Base-by-base conservation (phyloP, 345 rosid genomes). In the Sonneratia alba region DNA sequence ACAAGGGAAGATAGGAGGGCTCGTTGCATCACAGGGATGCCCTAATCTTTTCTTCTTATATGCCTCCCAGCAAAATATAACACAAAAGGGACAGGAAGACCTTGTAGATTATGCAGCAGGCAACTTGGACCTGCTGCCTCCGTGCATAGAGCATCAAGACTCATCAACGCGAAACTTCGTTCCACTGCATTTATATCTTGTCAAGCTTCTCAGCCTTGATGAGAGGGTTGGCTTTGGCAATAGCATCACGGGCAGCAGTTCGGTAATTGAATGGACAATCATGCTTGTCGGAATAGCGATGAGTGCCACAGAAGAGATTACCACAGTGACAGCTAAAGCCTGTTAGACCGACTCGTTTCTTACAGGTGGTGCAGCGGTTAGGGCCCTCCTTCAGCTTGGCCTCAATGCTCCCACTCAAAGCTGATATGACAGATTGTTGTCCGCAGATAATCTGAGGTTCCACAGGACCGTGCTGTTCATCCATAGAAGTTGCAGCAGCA, bases 121-220 rank as follows among this genome's bases (percentile, higher is more conserved):
- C 78, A 70, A 71, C 53, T 80, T 51, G 81, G 34, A 75, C 59
- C 71, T 68, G 73, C 66, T 72, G 48, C 77, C 53, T 66, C 42
- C 73, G 15, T 53, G 73, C 74, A 70, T 63, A 71, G 73, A 71
- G 77, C 79, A 74, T 71, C 78, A 48, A 34, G 66, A 70, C 83
- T 80, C 70, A 70, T n/a, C 36, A 73, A 12, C 18, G 27, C 36
- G 67, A 36, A 70, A 70, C 48, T 64, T 72, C 76, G 42, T 13
- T 51, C 48, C 66, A 12, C 27, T 47, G 36, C 32, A 71, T 75
- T 77, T 76, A 92, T 77, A 92, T 88, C 78, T 92, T 92, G 75
- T 92, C 91, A 7, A 93, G 98, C 88, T 93, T 93, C 81, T 90
- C 95, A 61, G 97, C 95, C 78, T 87, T 93, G 78, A 93, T 85